Evolutionary conservation across 352 stramenopile species (phyloP), one percentile per base, ranked within the genome.

Genomic region (Hyaloperonospora brassicae): DNA sequence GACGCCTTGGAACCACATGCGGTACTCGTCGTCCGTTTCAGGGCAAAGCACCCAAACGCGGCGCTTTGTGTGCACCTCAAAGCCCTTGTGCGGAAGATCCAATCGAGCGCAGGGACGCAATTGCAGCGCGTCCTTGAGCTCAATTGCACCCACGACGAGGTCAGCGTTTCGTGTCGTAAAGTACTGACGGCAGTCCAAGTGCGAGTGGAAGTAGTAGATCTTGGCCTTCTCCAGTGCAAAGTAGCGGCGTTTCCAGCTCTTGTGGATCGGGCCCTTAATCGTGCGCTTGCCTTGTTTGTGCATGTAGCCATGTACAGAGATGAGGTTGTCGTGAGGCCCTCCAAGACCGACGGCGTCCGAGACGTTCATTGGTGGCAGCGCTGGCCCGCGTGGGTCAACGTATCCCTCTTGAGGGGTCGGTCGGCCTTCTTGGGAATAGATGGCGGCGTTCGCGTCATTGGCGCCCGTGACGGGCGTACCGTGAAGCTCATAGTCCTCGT

Each of bases 201-300:
- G 80, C 48, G 69, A 87, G 60, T 91, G 81, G 66, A 93, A 93
- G 64, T 93, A 93, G 69, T 85, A 93, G 60, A 93, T 89, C 72
- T 91, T 91, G 64, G 80, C 76, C 58, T 86, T 89, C 56, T 93
- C 84, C 0, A 93, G 62, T 22, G 84, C 73, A 57, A 93, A 93
- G 66, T 92, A 93, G 17, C 84, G 84, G 22, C 79, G 77, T 56
- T 89, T 89, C 84, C 84, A 93, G 34, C 66, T 84, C 66, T 93
- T 93, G 70, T 91, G 80, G 55, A 93, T 85, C 21, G 84, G 84
- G 1, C 84, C 84, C 66, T 91, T 93, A 59, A 93, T 87, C 4
- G 77, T 80, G 42, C 84, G 84, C 67, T 91, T 93, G 57, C 80
- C 84, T 60, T 93, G 84, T 65, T 93, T 93, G 84, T 93, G 81